Evolutionary conservation across 371 early-diverging fungal genomes (phyloP).

Genomic region (Lichtheimia ornata): DNA sequence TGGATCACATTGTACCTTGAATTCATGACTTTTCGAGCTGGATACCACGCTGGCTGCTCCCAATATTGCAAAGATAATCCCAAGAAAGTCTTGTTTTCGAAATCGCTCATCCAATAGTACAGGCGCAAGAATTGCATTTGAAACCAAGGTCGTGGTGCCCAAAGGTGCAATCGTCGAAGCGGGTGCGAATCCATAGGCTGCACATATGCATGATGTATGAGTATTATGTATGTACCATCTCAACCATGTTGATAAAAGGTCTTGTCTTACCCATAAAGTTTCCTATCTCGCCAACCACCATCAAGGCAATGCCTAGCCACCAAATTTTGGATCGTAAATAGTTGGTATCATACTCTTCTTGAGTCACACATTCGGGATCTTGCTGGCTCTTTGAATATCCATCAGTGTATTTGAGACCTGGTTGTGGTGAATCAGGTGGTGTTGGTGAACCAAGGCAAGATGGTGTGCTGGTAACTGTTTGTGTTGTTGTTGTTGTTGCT

Average conservation of each 20-base stretch:
- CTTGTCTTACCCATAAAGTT: slow-evolving; percentile 53
- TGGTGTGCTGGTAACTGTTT: slow-evolving; percentile 3
- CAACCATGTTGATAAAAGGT: too few species aligned
- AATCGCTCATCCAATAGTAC: slow-evolving; percentile 61
- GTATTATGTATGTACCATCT: neutral
- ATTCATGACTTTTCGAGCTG: slow-evolving; percentile 51
- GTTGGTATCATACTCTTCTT: slow-evolving; percentile 12
- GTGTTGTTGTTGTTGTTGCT: neutral
- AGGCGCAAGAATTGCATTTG: slow-evolving; percentile 69
- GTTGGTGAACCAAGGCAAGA: slow-evolving; percentile 13
- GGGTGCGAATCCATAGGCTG: slow-evolving; percentile 72
- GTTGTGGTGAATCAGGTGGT: slow-evolving; percentile 6
- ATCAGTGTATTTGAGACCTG: slow-evolving; percentile 2
- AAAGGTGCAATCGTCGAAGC: slow-evolving; percentile 71
- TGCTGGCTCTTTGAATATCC: slow-evolving; percentile 1
- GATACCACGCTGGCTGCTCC: slow-evolving; percentile 69
- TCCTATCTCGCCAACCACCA: slow-evolving; percentile 54
- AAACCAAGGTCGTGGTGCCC: slow-evolving; percentile 66
- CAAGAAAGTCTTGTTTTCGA: slow-evolving; percentile 56
- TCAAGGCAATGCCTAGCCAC: slow-evolving; percentile 68
- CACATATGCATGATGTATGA: neutral
- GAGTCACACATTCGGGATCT: neutral
- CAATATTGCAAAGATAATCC: slow-evolving; percentile 56
- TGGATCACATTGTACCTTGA: slow-evolving; percentile 31
- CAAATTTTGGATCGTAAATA: slow-evolving; percentile 57